Evolutionary conservation across 2,329 filamentous ascomycete species (phyloP).

Genomic region (Neurospora sp.): DNA sequence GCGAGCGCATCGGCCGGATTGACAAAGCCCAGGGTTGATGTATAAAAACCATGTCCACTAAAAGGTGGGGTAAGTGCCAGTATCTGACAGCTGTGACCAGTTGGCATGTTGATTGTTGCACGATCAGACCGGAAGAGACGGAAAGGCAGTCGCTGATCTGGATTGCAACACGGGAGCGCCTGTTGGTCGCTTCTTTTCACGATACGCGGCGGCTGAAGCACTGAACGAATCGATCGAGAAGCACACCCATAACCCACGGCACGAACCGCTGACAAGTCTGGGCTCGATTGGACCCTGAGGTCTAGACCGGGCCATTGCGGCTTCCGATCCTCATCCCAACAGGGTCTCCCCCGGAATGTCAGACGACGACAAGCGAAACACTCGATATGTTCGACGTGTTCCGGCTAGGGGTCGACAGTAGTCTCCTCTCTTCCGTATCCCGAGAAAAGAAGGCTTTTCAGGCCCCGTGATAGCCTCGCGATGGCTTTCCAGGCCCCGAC

Average conservation of each 20-base stretch:
- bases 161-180: not conserved
- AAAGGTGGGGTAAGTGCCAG: not conserved
- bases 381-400: not conserved
- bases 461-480: not conserved
- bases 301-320: not conserved
- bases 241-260: not conserved
- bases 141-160: not conserved
- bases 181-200: not conserved
- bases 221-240: not conserved
- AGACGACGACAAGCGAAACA: not conserved
- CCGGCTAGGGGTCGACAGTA: not conserved
- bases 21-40: constrained; percentile 11
- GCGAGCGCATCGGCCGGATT: constrained; percentile 11
- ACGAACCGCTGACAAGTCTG: not conserved
- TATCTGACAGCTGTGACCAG: not conserved
- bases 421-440: not conserved
- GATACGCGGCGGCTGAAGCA: not conserved
- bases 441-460: not conserved
- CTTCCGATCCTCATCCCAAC: not conserved
- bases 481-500: not conserved
- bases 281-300: not conserved
- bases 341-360: not conserved
- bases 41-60: constrained; percentile 6
- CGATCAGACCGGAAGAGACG: not conserved
- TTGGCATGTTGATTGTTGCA: not conserved